These are phyloP conservation scores for Globisporangium yorkense DNA, from an alignment of 352 stramenopile genomes.

Conservation along the genomic window DNA sequence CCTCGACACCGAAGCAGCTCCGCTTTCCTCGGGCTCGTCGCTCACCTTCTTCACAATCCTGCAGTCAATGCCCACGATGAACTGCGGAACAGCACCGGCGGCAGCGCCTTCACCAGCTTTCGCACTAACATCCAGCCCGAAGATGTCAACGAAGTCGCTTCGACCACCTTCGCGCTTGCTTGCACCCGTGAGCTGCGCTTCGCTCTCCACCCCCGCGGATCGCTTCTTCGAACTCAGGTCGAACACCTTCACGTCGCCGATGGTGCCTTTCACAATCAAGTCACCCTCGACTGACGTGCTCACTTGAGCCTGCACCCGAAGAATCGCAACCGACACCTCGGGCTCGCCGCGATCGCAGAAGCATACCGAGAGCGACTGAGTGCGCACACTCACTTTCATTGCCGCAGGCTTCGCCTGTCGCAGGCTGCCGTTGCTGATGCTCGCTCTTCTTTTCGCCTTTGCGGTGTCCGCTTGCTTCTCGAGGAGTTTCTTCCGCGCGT, in stretches of 20 bases:
- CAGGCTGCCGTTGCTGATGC: neutral
- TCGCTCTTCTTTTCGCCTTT: constrained; percentile 1
- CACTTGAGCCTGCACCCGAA: constrained; percentile 40
- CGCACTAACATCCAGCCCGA: constrained; percentile 33
- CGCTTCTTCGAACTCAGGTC: constrained; percentile 43
- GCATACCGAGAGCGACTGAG: constrained; percentile 76
- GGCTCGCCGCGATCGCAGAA: constrained; percentile 68
- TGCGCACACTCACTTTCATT: constrained; percentile 39
- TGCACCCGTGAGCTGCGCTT: constrained; percentile 1
- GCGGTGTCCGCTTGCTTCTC: constrained; percentile 16
- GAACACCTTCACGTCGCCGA: constrained; percentile 71
- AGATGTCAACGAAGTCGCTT: constrained; percentile 44
- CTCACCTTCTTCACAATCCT: constrained; percentile 19
- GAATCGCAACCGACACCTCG: constrained; percentile 59
- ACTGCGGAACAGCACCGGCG: constrained; percentile 9
- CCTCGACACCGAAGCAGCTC: constrained; percentile 1
- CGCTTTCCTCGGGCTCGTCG: neutral
- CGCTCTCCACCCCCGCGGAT: constrained; percentile 4
- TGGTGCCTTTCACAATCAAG: constrained; percentile 34
- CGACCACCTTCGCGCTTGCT: constrained; percentile 2
- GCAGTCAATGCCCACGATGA: constrained; percentile 43
- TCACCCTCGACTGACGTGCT: constrained; percentile 19
- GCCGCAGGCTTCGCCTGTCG: constrained; percentile 6
- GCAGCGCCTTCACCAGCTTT: constrained; percentile 8
- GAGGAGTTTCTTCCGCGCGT: constrained; percentile 58